Base-by-base conservation (phyloP, 1,284 basidiomycete species). In the Mycena citricolor region DNA sequence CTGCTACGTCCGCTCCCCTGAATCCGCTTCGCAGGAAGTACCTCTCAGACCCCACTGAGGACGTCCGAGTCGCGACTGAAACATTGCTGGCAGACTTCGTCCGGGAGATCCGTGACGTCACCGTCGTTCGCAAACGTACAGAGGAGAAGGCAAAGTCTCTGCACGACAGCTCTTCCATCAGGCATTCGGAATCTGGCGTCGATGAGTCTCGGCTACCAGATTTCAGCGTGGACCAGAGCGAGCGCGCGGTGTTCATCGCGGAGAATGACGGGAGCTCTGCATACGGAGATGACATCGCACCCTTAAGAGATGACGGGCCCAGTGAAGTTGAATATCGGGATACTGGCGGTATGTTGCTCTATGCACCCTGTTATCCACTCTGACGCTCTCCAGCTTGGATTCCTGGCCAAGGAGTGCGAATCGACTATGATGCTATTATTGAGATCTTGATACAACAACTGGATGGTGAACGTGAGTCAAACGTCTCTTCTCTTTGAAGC, bases 371-470 rank as follows among this genome's bases (percentile, higher is more conserved):
- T 28, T 41, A 40, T 37, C 19, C 32, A 19, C 21, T 24, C 11
- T 32, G 17, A 39, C 14, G 37, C 31, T 36, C 16, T 65, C 66
- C 59, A 77, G 88, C 81, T 33, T 98, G 93, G 91, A 71, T 91
- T 28, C 93, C 93, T 20, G 94, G 94, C 3, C 92, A 97, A 70
- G 92, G 90, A 2, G 93, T 99, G 6, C 79, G 79, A 48, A 86
- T 99, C 48, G 87, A 98, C 63, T 93, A 95, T 62, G 81, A 84
- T 5, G 85, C 92, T 8, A 93, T 99, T 45, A 83, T 98, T 44
- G 92, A 98, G 58, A 98, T 97, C 52, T 71, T 99, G 28, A 83
- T 99, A n/a, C 79, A 84, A 52, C 93, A 97, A 60, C 71, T 98
- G 21, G 83, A 89, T 38, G 81, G 78, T 52, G 86, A 91, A 57